Evolutionary conservation across 2,329 filamentous ascomycete species (phyloP).

Genomic region (Tolypocladium ovalisporum): DNA sequence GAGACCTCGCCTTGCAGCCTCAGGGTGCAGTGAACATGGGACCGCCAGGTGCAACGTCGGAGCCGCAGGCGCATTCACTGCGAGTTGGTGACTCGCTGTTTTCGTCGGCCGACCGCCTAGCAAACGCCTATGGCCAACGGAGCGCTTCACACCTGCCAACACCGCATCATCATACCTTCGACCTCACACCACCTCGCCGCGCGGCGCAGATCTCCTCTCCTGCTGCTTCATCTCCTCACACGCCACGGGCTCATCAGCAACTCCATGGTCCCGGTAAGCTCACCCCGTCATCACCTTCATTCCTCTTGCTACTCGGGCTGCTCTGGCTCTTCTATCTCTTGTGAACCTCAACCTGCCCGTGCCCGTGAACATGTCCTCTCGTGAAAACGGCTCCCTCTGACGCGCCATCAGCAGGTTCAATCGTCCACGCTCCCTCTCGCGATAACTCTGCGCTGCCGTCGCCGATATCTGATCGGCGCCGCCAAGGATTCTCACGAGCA

Average conservation of each 20-base stretch:
- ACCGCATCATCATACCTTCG: constrained; percentile 6
- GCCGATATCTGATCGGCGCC: constrained; percentile 12
- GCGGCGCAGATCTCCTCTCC: not conserved
- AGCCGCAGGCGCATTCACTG: constrained; percentile 11
- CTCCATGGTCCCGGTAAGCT: not conserved
- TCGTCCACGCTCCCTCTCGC: not conserved
- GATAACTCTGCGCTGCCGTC: constrained; percentile 4
- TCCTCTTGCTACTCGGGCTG: not conserved
- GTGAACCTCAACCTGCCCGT: not conserved
- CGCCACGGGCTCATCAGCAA: not conserved
- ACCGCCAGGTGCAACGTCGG: constrained; percentile 8
- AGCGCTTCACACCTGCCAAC: constrained; percentile 6
- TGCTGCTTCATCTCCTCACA: not conserved
- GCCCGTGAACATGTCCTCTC: not conserved
- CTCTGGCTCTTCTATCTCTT: not conserved
- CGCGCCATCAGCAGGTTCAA: not conserved
- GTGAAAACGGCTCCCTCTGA: not conserved
- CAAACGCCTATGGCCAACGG: constrained; percentile 9
- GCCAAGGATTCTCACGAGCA: constrained; percentile 13
- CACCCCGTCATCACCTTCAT: not conserved
- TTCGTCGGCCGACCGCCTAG: constrained; percentile 6
- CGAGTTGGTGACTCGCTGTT: constrained; percentile 3
- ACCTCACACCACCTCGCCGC: constrained; percentile 2
- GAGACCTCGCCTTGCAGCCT: not conserved
- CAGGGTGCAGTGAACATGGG: not conserved